These are phyloP conservation scores for Yamadazyma tumulicola DNA, from an alignment of 805 yeast genomes.

Conservation along the genomic window DNA sequence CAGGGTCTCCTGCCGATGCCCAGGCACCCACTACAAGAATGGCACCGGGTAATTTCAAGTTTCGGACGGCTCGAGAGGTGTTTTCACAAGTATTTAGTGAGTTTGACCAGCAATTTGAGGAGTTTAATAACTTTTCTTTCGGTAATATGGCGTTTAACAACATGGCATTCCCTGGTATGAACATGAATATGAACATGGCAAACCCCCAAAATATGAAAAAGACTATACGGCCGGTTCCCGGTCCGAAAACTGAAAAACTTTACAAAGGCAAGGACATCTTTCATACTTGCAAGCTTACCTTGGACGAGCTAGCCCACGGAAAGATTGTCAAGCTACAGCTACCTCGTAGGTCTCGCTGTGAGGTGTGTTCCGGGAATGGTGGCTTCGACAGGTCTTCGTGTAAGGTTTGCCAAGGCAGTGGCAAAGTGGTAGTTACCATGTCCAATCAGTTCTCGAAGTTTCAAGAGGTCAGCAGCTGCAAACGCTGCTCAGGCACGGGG, in stretches of 20 bases:
- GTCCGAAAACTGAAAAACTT: slow-evolving; percentile 7
- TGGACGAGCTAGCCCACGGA: slow-evolving; percentile 58
- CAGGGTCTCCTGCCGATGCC: slow-evolving; percentile 3
- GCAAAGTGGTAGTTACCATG: slow-evolving; percentile 42
- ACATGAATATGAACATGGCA: slow-evolving; percentile 5
- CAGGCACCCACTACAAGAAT: slow-evolving; percentile 1
- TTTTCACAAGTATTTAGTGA: slow-evolving; percentile 38
- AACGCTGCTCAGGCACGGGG: slow-evolving; percentile 36
- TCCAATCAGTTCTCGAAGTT: slow-evolving; percentile 42
- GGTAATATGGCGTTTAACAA: slow-evolving; percentile 4
- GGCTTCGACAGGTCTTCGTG: slow-evolving; percentile 35
- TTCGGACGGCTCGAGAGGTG: slow-evolving; percentile 21
- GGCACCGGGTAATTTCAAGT: slow-evolving; percentile 6
- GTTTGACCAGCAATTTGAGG: slow-evolving; percentile 14
- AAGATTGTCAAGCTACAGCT: slow-evolving; percentile 53
- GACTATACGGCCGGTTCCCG: slow-evolving; percentile 20
- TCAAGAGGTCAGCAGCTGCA: slow-evolving; percentile 31
- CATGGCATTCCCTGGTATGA: slow-evolving; percentile 9
- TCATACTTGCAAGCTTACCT: slow-evolving; percentile 50
- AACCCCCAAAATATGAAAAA: slow-evolving; percentile 11
- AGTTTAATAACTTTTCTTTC: slow-evolving; percentile 9
- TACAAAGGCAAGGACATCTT: slow-evolving; percentile 52
- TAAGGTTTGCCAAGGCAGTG: slow-evolving; percentile 43
- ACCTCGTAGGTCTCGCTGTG: slow-evolving; percentile 48
- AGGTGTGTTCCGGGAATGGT: slow-evolving; percentile 51